Base-by-base conservation (phyloP, 2,329 filamentous ascomycete species). In the Aspergillus sp. region DNA sequence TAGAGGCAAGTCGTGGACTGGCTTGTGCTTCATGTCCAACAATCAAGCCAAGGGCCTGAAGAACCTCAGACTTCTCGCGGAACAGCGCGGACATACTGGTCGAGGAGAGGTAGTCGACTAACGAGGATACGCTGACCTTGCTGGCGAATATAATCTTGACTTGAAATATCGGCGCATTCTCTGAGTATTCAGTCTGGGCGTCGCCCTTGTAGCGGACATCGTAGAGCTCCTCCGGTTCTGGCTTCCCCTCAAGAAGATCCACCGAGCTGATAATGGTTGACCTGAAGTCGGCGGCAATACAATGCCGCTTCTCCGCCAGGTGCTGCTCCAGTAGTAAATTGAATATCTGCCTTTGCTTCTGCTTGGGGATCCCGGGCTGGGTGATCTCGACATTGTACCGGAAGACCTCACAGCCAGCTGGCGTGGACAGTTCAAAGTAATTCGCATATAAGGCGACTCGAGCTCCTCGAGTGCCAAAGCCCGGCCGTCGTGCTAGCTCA, bases 41-140 rank as follows among this genome's bases (percentile, higher is more conserved):
- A 21, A 88, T 72, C 33, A 86, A 81, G 64, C 87, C 87, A 55
- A 87, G 67, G 0, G 82, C 78, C 56, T 86, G 83, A 4, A 87
- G 75, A 0, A 82, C 70, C 53, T 85, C 82, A 1, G 75, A 70
- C 65, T 82, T 81, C 17, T 76, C 67, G 0, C 68, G 66, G 46
- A 82, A 81, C 11, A 68, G 59, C 1, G 68, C 69, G 12, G 67
- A 65, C 5, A 73, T 62, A 33, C 65, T 70, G 2, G 67, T 69
- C n/a, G 70, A 80, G 1, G 61, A 71, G 39, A 79, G 67, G 60
- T 76, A 83, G 1, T 79, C 70, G 5, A 82, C 55, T 7, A 85
- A 68, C 1, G 82, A 74, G 1, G 65, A 61, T 1, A 76, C 64
- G 11, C 66, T 66, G 57, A 78, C 70, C 0, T 63, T 67, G 2